Evolutionary conservation across 371 early-diverging fungal species (phyloP).

Genomic region (Smittium mucronatum): DNA sequence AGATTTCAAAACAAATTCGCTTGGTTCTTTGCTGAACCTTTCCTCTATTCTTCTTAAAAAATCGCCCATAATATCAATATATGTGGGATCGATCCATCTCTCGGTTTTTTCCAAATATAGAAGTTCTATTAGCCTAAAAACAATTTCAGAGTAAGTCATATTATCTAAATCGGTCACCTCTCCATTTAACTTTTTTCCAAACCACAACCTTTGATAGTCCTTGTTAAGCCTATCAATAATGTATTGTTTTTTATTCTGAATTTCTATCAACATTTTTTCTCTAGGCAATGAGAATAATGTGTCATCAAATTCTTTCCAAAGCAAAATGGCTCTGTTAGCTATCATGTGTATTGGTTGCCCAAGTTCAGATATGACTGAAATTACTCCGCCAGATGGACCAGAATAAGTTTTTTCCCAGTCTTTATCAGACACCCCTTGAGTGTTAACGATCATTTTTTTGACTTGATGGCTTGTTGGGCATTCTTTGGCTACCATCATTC

Average conservation of each 20-base stretch:
- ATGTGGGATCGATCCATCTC: conserved; percentile 74
- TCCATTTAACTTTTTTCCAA: conserved; percentile 65
- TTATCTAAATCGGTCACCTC: conserved; percentile 55
- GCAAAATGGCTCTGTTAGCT: conserved; percentile 79
- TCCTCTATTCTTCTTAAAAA: conserved; percentile 78
- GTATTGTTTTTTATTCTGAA: conserved; percentile 72
- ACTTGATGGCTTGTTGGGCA: conserved; percentile 60
- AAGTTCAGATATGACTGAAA: conserved; percentile 79
- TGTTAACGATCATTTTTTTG: conserved; percentile 79
- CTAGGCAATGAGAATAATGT: conserved; percentile 69
- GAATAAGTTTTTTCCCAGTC: conserved; percentile 84
- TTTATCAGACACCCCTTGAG: conserved; percentile 71
- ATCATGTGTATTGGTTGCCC: conserved; percentile 92
- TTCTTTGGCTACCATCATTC: conserved; percentile 89
- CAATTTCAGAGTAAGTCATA: conserved; percentile 90
- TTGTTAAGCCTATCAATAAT: conserved; percentile 76
- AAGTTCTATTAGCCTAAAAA: conserved; percentile 66
- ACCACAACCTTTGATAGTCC: conserved; percentile 75
- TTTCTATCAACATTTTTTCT: conserved; percentile 63
- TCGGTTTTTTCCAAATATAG: conserved; percentile 55
- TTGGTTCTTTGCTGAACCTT: conserved; percentile 54
- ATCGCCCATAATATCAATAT: conserved; percentile 69
- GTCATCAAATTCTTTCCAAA: conserved; percentile 89
- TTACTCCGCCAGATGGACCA: conserved; percentile 71
- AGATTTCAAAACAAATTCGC: conserved; percentile 56